phyloP scores from a whole-genome alignment of 352 stramenopile genomes.

The Thraustotheca clavata region DNA sequence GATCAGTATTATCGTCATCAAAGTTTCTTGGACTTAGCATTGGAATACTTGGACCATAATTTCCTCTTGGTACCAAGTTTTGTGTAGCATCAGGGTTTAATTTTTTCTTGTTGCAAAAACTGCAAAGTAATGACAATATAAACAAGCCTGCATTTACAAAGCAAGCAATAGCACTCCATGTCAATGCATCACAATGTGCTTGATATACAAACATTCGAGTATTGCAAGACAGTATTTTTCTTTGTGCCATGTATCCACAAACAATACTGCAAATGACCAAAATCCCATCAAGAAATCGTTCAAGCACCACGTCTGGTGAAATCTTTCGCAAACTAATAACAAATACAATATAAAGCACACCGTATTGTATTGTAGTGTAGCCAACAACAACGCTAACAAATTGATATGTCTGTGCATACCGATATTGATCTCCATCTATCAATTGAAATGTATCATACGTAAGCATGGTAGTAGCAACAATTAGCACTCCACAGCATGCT shows the following conservation, averaged over 20 bases:
- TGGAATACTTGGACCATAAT: slow-evolving; percentile 19
- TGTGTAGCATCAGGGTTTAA: slow-evolving; percentile 5
- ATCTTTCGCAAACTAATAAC: background rate
- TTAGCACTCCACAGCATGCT: background rate
- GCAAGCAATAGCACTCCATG: background rate
- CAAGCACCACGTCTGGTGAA: background rate
- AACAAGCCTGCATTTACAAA: slow-evolving; percentile 10
- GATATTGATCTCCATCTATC: slow-evolving; percentile 7
- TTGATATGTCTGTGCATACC: slow-evolving; percentile 21
- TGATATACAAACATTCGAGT: background rate
- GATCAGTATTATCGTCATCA: slow-evolving; percentile 3
- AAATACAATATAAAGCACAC: slow-evolving; percentile 7
- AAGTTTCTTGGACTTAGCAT: slow-evolving; percentile 18
- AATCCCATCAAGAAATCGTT: slow-evolving; percentile 8
- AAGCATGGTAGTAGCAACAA: slow-evolving; percentile 1
- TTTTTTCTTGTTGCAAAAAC: background rate
- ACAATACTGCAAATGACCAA: background rate
- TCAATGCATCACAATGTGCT: background rate
- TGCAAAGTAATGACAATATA: slow-evolving; percentile 1
- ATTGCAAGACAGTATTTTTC: background rate
- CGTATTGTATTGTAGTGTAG: slow-evolving; percentile 15
- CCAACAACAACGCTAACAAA: slow-evolving; percentile 16
- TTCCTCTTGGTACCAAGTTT: slow-evolving; percentile 17
- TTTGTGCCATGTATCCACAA: slow-evolving; percentile 6
- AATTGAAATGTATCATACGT: slow-evolving; percentile 12